Evolutionary conservation across 2,329 filamentous ascomycete species (phyloP).

Genomic region (Diaporthe vaccinii): DNA sequence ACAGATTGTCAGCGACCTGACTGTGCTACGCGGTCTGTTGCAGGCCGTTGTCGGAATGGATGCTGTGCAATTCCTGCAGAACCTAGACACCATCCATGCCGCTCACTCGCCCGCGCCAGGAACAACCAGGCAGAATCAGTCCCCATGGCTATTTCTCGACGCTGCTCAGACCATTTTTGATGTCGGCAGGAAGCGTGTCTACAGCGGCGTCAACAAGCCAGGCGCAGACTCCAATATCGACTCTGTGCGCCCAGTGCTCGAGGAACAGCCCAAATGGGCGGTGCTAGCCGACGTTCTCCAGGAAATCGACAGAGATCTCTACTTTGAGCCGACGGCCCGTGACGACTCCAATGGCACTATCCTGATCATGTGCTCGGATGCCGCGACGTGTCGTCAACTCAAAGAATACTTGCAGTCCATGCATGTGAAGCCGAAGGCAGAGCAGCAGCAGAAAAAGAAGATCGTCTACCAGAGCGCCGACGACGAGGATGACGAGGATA

Average conservation of each 20-base stretch:
- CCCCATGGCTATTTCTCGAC: conserved; percentile 96
- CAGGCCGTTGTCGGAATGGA: conserved; percentile 88
- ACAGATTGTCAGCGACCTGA: conserved; percentile 92
- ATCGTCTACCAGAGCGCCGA: conserved; percentile 54
- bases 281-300: conserved; percentile 90
- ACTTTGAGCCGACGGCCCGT: conserved; percentile 81
- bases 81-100: conserved; percentile 93
- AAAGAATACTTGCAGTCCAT: conserved; percentile 93
- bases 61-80: conserved; percentile 90
- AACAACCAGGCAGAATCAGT: conserved; percentile 88
- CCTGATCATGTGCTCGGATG: conserved; percentile 94
- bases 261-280: conserved; percentile 93
- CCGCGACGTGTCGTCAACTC: conserved; percentile 87
- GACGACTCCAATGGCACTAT: conserved; percentile 94
- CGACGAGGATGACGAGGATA: conserved; percentile 66
- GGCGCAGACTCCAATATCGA: conserved; percentile 65
- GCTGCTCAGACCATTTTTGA: conserved; percentile 95
- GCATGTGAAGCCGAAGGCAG: conserved; percentile 75
- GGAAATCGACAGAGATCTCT: conserved; percentile 92
- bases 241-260: conserved; percentile 83
- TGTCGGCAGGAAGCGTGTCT: conserved; percentile 88
- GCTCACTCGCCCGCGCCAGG: conserved; percentile 90
- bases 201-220: conserved; percentile 75
- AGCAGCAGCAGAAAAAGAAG: conserved; percentile 55
- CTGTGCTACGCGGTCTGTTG: conserved; percentile 84